Percentiles rank a stretch among this genome's conserved stretches.
Evolutionary conservation across 768 basidiomycete species (phyloP).

Genomic region (Sarcodon aspratus): DNA sequence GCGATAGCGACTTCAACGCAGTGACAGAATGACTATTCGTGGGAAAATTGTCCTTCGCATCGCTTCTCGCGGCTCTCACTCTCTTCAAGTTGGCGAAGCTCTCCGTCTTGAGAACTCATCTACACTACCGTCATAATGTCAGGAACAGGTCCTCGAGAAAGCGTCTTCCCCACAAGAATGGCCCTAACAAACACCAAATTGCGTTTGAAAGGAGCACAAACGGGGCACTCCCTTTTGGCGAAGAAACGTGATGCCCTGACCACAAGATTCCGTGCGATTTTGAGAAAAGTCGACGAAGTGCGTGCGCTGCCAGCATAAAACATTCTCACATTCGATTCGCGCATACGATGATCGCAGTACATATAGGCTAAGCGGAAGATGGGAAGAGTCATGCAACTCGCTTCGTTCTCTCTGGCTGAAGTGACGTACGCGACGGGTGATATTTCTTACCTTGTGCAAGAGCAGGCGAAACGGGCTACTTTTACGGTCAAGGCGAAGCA

Average conservation of each 20-base stretch:
- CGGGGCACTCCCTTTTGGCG: constrained; percentile 88
- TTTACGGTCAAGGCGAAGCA: constrained; percentile 93
- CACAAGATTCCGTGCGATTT: constrained; percentile 86
- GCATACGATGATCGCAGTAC: constrained; percentile 1
- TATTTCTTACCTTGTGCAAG: constrained; percentile 96
- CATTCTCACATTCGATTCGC: background rate
- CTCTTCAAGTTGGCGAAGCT: too few relatives aligned
- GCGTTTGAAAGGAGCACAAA: constrained; percentile 85
- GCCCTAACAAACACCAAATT: constrained; percentile 88
- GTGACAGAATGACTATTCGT: too few relatives aligned
- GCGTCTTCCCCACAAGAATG: constrained; percentile 96
- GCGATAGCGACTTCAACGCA: too few relatives aligned
- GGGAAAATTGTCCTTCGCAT: too few relatives aligned
- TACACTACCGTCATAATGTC: constrained; percentile 45
- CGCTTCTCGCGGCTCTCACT: too few relatives aligned
- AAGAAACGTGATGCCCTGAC: constrained; percentile 98
- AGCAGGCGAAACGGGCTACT: constrained; percentile 82
- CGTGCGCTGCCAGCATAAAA: constrained; percentile 10
- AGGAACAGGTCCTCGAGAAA: constrained; percentile 81
- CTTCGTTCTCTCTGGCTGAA: constrained; percentile 97
- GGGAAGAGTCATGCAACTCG: constrained; percentile 97
- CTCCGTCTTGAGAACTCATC: too few relatives aligned
- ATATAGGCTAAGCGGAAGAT: constrained; percentile 93
- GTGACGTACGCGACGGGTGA: constrained; percentile 97
- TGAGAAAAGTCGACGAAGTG: constrained; percentile 97